Evolutionary conservation across 2,329 filamentous ascomycete species (phyloP).

Genomic region (Monilinia laxa): DNA sequence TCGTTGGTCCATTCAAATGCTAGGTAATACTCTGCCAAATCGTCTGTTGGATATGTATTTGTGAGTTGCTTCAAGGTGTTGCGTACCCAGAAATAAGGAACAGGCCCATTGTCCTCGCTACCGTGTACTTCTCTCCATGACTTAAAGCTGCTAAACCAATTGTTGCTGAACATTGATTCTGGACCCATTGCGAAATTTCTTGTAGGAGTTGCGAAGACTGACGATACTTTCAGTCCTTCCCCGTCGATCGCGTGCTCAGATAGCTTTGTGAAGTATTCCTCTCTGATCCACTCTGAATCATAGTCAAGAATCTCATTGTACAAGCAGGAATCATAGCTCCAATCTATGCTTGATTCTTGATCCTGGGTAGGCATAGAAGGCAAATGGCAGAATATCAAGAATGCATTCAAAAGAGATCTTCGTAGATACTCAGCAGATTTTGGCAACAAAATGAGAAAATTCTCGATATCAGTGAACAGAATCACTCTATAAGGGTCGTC

Average conservation of each 20-base stretch:
- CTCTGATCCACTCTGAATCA: conserved; percentile 26
- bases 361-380: conserved; percentile 48
- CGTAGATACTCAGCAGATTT: conserved; percentile 42
- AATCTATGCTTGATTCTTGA: conserved; percentile 37
- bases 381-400: conserved; percentile 65
- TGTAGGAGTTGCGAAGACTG: conserved; percentile 32
- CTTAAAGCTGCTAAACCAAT: conserved; percentile 23
- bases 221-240: conserved; percentile 31
- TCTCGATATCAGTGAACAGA: conserved; percentile 72
- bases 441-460: conserved; percentile 58
- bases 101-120: conserved; percentile 28
- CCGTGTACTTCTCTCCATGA: conserved; percentile 31
- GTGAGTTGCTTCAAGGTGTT: conserved; percentile 59
- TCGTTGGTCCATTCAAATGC: conserved; percentile 63
- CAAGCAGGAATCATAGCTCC: conserved; percentile 56
- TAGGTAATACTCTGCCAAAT: conserved; percentile 67
- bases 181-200: conserved; percentile 41
- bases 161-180: conserved; percentile 53
- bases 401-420: conserved; percentile 63
- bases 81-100: conserved; percentile 47
- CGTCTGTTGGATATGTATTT: conserved; percentile 46
- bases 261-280: conserved; percentile 12
- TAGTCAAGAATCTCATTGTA: conserved; percentile 43
- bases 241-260: background rate
- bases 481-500: conserved; percentile 83